Conservation (phyloP, 2,329 filamentous ascomycete genomes). For the Arachnopeziza araneosa region DNA sequence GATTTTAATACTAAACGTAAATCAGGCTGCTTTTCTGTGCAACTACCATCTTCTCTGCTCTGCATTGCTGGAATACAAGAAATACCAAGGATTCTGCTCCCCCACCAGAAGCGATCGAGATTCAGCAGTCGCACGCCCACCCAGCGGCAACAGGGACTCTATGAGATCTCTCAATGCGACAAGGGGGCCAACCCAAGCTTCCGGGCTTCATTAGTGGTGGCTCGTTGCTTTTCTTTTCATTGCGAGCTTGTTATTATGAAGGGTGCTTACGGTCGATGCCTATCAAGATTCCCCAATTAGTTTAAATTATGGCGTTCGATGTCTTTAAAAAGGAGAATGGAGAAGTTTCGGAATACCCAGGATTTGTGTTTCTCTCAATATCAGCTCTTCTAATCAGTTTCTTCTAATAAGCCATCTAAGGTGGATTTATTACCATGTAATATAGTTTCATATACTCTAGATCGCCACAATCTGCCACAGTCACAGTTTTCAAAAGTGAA, state of each 20-base stretch:
- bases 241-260: too few species aligned
- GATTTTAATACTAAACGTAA: neutral
- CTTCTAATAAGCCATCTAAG: neutral
- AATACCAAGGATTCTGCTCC: neutral
- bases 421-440: too few species aligned
- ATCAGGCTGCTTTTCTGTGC: slow-evolving; percentile 45
- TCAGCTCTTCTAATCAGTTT: neutral
- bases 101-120: neutral
- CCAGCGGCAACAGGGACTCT: neutral
- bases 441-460: too few species aligned
- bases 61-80: slow-evolving; percentile 31
- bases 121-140: neutral
- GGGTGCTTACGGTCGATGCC: too few species aligned
- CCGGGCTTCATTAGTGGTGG: neutral
- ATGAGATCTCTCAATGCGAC: neutral
- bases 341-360: neutral
- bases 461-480: too few species aligned
- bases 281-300: too few species aligned
- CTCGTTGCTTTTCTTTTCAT: neutral
- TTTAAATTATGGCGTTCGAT: neutral
- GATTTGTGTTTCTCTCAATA: neutral
- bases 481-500: too few species aligned
- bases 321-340: neutral
- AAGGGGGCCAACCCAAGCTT: neutral
- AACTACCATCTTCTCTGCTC: slow-evolving; percentile 42